Conservation (phyloP, 2,329 filamentous ascomycete species). For the Aspergillus sclerotialis region DNA sequence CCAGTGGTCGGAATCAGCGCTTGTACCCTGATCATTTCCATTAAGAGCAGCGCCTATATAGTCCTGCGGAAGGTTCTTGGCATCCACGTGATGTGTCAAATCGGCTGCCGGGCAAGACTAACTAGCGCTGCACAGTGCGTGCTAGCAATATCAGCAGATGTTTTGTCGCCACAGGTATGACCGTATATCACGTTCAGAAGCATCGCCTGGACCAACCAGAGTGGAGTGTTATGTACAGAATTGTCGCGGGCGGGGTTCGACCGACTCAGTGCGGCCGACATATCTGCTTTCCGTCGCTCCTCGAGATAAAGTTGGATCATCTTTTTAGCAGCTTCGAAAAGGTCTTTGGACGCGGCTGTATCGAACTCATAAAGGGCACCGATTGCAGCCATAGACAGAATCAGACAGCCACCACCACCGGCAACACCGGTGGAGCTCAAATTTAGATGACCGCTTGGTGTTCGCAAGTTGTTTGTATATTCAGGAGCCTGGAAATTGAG, state of each 20-base stretch:
- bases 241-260: constrained; percentile 50
- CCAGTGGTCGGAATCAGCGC: constrained; percentile 22
- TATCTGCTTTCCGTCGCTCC: constrained; percentile 78
- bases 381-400: constrained; percentile 81
- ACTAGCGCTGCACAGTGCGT: constrained; percentile 88
- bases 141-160: constrained; percentile 81
- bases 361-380: constrained; percentile 85
- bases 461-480: constrained; percentile 54
- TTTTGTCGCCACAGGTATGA: constrained; percentile 88
- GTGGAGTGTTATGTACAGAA: constrained; percentile 66
- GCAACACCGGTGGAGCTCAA: constrained; percentile 50
- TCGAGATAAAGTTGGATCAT: constrained; percentile 92
- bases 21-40: constrained; percentile 46
- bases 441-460: constrained; percentile 46
- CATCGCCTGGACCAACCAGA: constrained; percentile 97
- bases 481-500: constrained; percentile 79
- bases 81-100: constrained; percentile 47
- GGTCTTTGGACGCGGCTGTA: constrained; percentile 66
- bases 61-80: constrained; percentile 30
- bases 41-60: constrained; percentile 46
- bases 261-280: constrained; percentile 54
- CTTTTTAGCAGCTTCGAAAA: constrained; percentile 91
- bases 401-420: constrained; percentile 77
- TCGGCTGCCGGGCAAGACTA: constrained; percentile 87
- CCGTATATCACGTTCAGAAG: constrained; percentile 92